These are phyloP conservation scores for Phoma sp. DNA, from an alignment of 2,329 filamentous ascomycete species.

Conservation along the genomic window DNA sequence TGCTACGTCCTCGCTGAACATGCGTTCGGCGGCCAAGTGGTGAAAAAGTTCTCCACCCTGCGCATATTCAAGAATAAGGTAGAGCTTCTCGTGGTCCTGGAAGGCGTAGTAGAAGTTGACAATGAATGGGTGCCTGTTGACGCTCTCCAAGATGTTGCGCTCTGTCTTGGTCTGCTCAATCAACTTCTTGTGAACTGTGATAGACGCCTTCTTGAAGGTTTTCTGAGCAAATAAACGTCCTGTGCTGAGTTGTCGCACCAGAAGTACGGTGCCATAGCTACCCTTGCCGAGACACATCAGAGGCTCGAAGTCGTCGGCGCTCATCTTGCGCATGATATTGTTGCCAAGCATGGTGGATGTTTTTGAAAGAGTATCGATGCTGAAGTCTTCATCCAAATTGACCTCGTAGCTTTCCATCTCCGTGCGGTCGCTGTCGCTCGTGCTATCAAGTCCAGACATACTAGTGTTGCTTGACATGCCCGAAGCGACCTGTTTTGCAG, in stretches of 20 bases:
- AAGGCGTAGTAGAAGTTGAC: slow-evolving; percentile 99
- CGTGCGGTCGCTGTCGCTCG: slow-evolving; percentile 70
- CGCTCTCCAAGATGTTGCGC: slow-evolving; percentile 89
- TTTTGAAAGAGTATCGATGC: slow-evolving; percentile 58
- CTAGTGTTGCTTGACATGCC: slow-evolving; percentile 63
- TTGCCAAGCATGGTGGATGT: slow-evolving; percentile 40
- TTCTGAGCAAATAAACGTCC: slow-evolving; percentile 96
- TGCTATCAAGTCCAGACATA: slow-evolving; percentile 57
- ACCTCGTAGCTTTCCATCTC: slow-evolving; percentile 87
- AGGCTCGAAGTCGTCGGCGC: slow-evolving; percentile 85
- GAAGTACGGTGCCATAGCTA: slow-evolving; percentile 90
- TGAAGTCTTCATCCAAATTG: slow-evolving; percentile 83
- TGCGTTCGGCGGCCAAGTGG: slow-evolving; percentile 90
- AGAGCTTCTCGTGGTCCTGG: slow-evolving; percentile 96
- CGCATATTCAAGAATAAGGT: slow-evolving; percentile 96
- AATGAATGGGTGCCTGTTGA: slow-evolving; percentile 96
- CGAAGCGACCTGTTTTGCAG: slow-evolving; percentile 39
- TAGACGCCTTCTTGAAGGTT: slow-evolving; percentile 95
- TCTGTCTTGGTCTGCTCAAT: slow-evolving; percentile 98
- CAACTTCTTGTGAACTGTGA: slow-evolving; percentile 93
- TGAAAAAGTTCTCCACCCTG: slow-evolving; percentile 96
- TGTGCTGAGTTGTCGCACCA: slow-evolving; percentile 88
- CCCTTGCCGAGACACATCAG: slow-evolving; percentile 94
- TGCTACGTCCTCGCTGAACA: slow-evolving; percentile 88
- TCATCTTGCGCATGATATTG: slow-evolving; percentile 81